Evolutionary conservation across 2,329 filamentous ascomycete species (phyloP).

Genomic region (Verticillium longisporum): DNA sequence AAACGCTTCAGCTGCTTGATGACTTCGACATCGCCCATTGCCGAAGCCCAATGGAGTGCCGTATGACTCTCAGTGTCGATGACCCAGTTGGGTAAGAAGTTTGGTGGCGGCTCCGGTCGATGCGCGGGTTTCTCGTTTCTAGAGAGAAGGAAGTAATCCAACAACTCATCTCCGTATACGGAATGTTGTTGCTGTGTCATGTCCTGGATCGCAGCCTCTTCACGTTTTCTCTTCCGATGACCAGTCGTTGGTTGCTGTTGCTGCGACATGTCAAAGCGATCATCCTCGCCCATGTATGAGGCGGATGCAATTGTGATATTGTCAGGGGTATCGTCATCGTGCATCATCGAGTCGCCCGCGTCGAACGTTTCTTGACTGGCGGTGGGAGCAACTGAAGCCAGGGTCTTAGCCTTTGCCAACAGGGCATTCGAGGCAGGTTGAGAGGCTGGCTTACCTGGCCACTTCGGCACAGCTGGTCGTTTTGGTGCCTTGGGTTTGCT

Average conservation of each 20-base stretch:
- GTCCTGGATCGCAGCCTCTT: slow-evolving; percentile 51
- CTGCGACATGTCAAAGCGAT: slow-evolving; percentile 65
- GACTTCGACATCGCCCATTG: slow-evolving; percentile 93
- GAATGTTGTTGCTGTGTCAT: slow-evolving; percentile 76
- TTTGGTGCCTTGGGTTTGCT: slow-evolving; percentile 77
- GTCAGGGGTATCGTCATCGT: slow-evolving; percentile 76
- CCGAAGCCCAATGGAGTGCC: slow-evolving; percentile 92
- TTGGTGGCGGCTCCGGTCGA: slow-evolving; percentile 71
- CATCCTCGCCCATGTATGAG: slow-evolving; percentile 79
- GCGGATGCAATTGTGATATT: slow-evolving; percentile 77
- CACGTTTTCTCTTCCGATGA: slow-evolving; percentile 70
- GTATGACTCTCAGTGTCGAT: slow-evolving; percentile 93
- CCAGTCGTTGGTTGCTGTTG: slow-evolving; percentile 35
- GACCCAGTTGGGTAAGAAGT: slow-evolving; percentile 84
- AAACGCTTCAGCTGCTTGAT: slow-evolving; percentile 81
- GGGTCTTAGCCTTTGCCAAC: slow-evolving; percentile 16
- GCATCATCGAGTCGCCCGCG: slow-evolving; percentile 52
- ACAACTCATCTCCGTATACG: slow-evolving; percentile 83
- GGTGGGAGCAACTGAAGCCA: slow-evolving; percentile 16
- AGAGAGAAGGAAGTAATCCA: slow-evolving; percentile 92
- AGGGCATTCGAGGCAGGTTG: neutral
- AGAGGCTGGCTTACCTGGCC: slow-evolving; percentile 31
- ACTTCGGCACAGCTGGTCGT: slow-evolving; percentile 58
- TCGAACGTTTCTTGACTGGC: slow-evolving; percentile 54
- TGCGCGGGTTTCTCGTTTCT: slow-evolving; percentile 68